A percentile compares a stretch with the other conserved stretches of the same genome.
These are phyloP conservation scores for Penicillium coffeae DNA, from an alignment of 495 filamentous ascomycete genomes.

Conservation along the genomic window DNA sequence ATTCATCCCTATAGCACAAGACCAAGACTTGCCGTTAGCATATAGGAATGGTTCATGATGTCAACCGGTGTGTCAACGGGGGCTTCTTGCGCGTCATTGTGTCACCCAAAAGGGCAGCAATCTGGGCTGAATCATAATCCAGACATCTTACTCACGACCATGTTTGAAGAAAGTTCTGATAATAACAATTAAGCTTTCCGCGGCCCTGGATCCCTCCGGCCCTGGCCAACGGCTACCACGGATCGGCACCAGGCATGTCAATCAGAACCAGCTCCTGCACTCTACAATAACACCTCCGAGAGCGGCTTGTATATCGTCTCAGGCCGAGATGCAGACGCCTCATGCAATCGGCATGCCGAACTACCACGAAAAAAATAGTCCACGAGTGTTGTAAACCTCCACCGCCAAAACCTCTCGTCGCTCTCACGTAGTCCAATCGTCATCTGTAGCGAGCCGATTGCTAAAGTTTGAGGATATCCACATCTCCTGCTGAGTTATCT, in stretches of 20 bases:
- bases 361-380: too few species aligned
- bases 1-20: background rate
- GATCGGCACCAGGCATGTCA: too few species aligned
- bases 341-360: slow-evolving; percentile 4
- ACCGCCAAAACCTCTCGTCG: too few species aligned
- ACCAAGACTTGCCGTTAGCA: background rate
- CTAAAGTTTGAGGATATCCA: background rate
- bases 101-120: slow-evolving; percentile 13
- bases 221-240: background rate
- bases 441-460: background rate
- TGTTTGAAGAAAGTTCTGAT: background rate
- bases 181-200: slow-evolving; percentile 15
- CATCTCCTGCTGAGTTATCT: slow-evolving; percentile 7
- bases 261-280: too few species aligned
- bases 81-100: slow-evolving; percentile 21
- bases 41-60: slow-evolving; percentile 10
- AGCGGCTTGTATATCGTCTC: too few species aligned
- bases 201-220: slow-evolving; percentile 5
- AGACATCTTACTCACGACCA: too few species aligned
- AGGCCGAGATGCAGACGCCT: background rate
- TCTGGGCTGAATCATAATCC: too few species aligned
- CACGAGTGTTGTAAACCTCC: too few species aligned
- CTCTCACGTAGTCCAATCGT: too few species aligned
- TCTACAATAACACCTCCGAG: too few species aligned
- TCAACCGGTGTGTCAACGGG: slow-evolving; percentile 12